Conservation (phyloP, 441 rosid genomes). For the Brassica hybrid region DNA sequence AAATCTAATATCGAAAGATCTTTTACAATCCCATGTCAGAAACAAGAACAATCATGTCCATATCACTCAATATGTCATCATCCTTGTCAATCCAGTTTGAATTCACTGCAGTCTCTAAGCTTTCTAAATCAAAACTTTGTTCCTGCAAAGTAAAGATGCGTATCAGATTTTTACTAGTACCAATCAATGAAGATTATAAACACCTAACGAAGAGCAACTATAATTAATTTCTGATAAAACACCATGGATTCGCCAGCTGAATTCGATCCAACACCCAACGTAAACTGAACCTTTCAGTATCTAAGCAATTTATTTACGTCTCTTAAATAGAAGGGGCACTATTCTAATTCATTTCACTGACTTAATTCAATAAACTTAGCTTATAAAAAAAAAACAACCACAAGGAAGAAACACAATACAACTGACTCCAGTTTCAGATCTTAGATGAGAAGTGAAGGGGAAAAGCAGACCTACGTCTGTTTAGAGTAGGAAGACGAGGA, state of each 20-base stretch:
- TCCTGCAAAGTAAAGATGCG: conserved; percentile 51
- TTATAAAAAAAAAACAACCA: too few relatives aligned
- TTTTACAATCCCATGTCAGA: conserved; percentile 23
- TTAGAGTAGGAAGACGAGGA: conserved; percentile 91
- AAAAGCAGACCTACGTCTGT: conserved; percentile 98
- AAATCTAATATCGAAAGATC: conserved; percentile 25
- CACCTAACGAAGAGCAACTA: background rate
- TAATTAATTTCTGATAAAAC: too few relatives aligned
- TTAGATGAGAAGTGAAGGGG: conserved; percentile 27
- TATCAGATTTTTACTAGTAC: background rate
- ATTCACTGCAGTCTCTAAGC: conserved; percentile 21
- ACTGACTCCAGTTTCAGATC: conserved; percentile 3
- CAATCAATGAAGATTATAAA: background rate
- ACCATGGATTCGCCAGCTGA: too few relatives aligned
- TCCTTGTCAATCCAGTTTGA: conserved; percentile 27
- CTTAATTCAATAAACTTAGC: too few relatives aligned
- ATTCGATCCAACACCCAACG: too few relatives aligned
- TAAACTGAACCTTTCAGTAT: too few relatives aligned
- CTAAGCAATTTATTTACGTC: too few relatives aligned
- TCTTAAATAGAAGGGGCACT: too few relatives aligned
- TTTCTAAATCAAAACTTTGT: conserved; percentile 81
- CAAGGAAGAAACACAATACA: too few relatives aligned
- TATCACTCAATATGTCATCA: conserved; percentile 20
- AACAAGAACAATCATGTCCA: conserved; percentile 9
- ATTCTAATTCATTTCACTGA: too few relatives aligned